phyloP scores from a whole-genome alignment of 2,329 filamentous ascomycete species.

The Venturia effusa region DNA sequence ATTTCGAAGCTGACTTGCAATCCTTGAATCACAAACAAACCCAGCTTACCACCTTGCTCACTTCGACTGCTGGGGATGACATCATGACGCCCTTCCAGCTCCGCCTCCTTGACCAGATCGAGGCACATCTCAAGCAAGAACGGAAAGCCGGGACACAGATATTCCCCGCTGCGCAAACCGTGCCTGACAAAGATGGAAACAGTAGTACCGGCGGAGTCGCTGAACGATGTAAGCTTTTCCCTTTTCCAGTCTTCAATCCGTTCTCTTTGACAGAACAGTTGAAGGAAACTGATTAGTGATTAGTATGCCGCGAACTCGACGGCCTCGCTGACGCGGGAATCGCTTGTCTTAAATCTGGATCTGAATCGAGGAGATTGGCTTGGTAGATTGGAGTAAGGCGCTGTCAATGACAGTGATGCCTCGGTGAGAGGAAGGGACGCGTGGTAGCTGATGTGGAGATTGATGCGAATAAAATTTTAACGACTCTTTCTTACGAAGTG shows the following conservation, averaged over 20 bases:
- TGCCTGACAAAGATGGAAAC: background rate
- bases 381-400: background rate
- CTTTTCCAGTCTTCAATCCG: background rate
- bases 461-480: too few relatives aligned
- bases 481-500: too few relatives aligned
- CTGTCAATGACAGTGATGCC: background rate
- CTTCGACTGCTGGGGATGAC: background rate
- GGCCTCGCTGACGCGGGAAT: background rate
- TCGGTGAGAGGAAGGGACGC: too few relatives aligned
- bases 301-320: conserved; percentile 8
- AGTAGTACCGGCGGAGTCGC: background rate
- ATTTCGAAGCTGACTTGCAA: background rate
- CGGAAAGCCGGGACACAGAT: conserved; percentile 17
- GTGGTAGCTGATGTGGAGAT: too few relatives aligned
- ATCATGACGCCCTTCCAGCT: conserved; percentile 10
- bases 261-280: too few relatives aligned
- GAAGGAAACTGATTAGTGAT: background rate
- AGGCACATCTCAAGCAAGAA: conserved; percentile 19
- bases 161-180: conserved; percentile 15
- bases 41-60: background rate
- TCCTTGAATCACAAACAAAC: background rate
- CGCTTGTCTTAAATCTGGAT: background rate
- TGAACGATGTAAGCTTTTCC: conserved; percentile 4
- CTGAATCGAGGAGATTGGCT: background rate
- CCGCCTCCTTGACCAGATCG: conserved; percentile 15